phyloP scores from a whole-genome alignment of 2,329 filamentous ascomycete genomes.

The Diaporthe sp. region DNA sequence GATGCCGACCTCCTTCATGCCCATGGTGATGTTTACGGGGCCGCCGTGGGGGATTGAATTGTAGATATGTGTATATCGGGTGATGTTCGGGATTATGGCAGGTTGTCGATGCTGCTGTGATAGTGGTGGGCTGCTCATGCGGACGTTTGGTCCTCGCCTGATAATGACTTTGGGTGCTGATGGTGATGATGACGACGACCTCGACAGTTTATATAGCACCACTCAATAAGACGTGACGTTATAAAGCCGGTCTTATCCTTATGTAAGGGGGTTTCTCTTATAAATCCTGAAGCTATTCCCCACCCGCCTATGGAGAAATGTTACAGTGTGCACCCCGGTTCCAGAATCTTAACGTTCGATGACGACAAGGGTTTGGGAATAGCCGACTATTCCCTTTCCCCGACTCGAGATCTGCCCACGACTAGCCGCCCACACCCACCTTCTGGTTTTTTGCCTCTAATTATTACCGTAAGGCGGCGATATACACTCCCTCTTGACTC shows the following conservation, averaged over 20 bases:
- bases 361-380: constrained; percentile 14
- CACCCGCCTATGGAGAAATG: constrained; percentile 4
- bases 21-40: not conserved
- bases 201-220: not conserved
- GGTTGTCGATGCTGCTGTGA: not conserved
- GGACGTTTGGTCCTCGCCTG: not conserved
- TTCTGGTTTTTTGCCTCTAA: not conserved
- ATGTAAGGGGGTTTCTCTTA: not conserved
- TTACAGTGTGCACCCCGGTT: not conserved
- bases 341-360: constrained; percentile 23
- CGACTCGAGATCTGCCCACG: constrained; percentile 3
- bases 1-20: constrained; percentile 52
- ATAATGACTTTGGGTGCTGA: not conserved
- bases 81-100: not conserved
- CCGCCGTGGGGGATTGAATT: not conserved
- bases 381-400: constrained; percentile 16
- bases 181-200: not conserved
- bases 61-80: constrained; percentile 11
- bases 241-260: not conserved
- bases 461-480: not conserved
- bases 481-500: not conserved
- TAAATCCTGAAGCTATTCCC: constrained; percentile 24
- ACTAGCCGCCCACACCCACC: not conserved
- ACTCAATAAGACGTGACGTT: not conserved
- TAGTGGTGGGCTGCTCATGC: not conserved